These are phyloP conservation scores for Epichloe baconii DNA, from an alignment of 2,329 filamentous ascomycete genomes.

Conservation along the genomic window DNA sequence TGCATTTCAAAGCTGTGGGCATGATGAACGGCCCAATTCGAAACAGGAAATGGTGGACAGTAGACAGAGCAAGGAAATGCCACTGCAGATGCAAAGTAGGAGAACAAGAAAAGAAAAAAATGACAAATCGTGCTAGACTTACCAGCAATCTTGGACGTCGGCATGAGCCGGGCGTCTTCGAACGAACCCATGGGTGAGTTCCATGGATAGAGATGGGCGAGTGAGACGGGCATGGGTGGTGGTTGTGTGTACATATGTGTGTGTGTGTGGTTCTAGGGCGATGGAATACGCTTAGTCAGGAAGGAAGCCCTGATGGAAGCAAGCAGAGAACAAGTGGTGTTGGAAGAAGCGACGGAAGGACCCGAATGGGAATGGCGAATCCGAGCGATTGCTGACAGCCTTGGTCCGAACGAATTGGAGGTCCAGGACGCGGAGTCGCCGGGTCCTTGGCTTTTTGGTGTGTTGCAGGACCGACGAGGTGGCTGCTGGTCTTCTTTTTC, in stretches of 20 bases:
- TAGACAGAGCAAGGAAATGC: too few relatives aligned
- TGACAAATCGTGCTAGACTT: background rate
- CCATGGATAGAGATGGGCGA: slow-evolving; percentile 2
- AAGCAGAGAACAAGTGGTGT: background rate
- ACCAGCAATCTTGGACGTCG: background rate
- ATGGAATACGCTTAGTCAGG: slow-evolving; percentile 1
- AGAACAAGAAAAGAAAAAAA: background rate
- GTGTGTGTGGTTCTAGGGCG: background rate
- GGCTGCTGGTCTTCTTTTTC: background rate
- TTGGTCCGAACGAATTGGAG: background rate
- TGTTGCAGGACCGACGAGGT: background rate
- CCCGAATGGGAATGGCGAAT: background rate
- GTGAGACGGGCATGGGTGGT: slow-evolving; percentile 5
- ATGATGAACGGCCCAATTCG: too few relatives aligned
- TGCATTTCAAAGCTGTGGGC: background rate
- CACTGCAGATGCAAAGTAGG: background rate
- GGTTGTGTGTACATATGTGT: background rate
- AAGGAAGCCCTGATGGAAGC: slow-evolving; percentile 3
- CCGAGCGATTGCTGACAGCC: background rate
- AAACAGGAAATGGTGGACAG: too few relatives aligned
- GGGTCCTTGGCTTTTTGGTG: background rate
- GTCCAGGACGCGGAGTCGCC: slow-evolving; percentile 5
- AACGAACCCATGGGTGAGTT: background rate
- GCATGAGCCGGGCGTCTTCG: background rate
- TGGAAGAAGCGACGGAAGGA: background rate